Evolutionary conservation across 2,329 filamentous ascomycete genomes (phyloP).

Genomic region (Neurospora sp.): DNA sequence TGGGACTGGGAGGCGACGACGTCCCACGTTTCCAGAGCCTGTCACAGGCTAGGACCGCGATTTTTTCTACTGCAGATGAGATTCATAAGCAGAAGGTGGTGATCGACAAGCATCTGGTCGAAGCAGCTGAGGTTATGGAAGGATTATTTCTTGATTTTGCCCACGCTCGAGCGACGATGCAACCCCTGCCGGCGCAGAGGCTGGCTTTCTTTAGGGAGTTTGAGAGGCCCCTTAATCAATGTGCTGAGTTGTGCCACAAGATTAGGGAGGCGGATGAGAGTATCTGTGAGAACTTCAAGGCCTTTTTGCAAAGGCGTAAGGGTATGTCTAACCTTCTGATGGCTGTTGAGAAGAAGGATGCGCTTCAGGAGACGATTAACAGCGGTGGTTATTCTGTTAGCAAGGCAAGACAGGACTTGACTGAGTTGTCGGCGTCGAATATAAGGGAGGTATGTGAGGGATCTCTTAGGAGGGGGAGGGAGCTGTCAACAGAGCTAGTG

Average conservation of each 20-base stretch:
- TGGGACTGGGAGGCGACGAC: too few species aligned
- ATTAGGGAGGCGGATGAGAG: not conserved
- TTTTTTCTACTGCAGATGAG: rapidly evolving
- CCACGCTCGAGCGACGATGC: not conserved
- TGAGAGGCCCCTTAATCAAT: not conserved
- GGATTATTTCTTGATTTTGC: rapidly evolving
- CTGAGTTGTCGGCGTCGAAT: not conserved
- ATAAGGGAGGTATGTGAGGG: slow-evolving; percentile 1
- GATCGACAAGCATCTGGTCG: not conserved
- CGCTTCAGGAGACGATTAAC: not conserved
- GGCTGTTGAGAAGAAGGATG: not conserved
- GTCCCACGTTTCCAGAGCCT: not conserved
- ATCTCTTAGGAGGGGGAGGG: not conserved
- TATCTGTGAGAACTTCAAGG: not conserved
- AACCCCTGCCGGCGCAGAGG: not conserved
- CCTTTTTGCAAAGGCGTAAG: not conserved
- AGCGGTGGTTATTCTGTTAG: not conserved
- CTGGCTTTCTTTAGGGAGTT: not conserved
- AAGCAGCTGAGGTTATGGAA: not conserved
- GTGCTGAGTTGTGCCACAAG: not conserved
- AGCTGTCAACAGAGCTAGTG: not conserved
- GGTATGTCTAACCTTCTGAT: not conserved
- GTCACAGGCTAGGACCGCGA: not conserved
- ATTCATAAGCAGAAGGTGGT: not conserved
- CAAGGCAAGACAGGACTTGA: not conserved